These are phyloP conservation scores for Rhodotorula taiwanensis DNA, from an alignment of 768 basidiomycete genomes.

Conservation along the genomic window DNA sequence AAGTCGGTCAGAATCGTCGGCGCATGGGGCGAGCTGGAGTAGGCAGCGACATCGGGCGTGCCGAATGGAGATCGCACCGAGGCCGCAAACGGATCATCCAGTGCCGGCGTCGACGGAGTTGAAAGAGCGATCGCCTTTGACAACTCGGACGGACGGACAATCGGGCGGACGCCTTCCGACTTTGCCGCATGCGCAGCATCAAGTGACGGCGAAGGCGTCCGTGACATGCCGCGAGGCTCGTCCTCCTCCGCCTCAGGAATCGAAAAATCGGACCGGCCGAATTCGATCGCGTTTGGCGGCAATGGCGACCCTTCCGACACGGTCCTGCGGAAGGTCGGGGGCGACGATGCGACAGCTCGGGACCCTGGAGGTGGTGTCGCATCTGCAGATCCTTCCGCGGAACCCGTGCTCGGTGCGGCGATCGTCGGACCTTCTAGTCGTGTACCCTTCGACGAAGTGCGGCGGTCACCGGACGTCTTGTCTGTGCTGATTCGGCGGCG, in stretches of 20 bases:
- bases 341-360: background rate
- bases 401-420: too few relatives aligned
- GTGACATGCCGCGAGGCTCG: background rate
- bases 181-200: too few relatives aligned
- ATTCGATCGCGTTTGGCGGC: conserved; percentile 1
- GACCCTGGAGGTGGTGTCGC: too few relatives aligned
- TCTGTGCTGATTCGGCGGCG: conserved; percentile 17
- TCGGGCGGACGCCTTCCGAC: too few relatives aligned
- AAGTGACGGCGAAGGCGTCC: conserved; percentile 14
- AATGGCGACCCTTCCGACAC: conserved; percentile 8
- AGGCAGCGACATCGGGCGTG: too few relatives aligned
- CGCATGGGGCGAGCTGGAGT: conserved; percentile 4
- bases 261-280: conserved; percentile 11
- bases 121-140: conserved; percentile 1
- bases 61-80: too few relatives aligned
- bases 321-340: conserved; percentile 17
- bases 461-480: background rate
- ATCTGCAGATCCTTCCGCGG: too few relatives aligned
- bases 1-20: background rate
- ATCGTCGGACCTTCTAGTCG: too few relatives aligned
- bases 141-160: background rate
- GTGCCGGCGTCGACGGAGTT: too few relatives aligned
- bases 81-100: too few relatives aligned
- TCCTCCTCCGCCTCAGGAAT: conserved; percentile 29
- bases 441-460: background rate